Conservation (phyloP, 148 eudicot species). For the Rhododendron griersonianum region DNA sequence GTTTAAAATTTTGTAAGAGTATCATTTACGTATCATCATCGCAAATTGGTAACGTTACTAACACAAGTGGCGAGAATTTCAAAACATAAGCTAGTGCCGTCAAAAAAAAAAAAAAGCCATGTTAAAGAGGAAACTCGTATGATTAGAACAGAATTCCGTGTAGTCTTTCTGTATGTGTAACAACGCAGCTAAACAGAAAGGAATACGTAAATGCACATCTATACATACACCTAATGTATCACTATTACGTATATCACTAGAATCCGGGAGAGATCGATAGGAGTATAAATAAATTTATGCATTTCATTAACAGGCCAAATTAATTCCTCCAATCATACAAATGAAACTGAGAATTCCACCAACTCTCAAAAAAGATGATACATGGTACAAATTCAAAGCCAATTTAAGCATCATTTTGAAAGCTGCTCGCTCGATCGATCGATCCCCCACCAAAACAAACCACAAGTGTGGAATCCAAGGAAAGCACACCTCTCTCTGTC, state of each 20-base stretch:
- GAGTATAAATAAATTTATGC: background rate
- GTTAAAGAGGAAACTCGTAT: too few species aligned
- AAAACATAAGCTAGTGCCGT: too few species aligned
- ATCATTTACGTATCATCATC: too few species aligned
- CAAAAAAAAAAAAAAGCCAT: too few species aligned
- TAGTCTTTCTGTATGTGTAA: too few species aligned
- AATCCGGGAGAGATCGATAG: too few species aligned
- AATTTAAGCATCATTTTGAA: background rate
- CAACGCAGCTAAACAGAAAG: too few species aligned
- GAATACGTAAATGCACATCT: background rate
- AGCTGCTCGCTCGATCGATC: background rate
- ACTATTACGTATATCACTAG: background rate
- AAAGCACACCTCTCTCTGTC: constrained; percentile 11
- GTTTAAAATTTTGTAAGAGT: too few species aligned
- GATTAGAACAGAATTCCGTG: too few species aligned
- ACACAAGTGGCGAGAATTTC: too few species aligned
- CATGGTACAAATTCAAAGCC: constrained; percentile 12
- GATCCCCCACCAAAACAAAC: background rate
- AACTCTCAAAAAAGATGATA: background rate
- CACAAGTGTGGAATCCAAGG: constrained; percentile 30
- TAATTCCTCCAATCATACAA: background rate
- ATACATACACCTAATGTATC: too few species aligned
- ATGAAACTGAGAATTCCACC: background rate
- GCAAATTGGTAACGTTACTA: too few species aligned
- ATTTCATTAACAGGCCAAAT: background rate